A percentile compares a stretch with the other conserved stretches of the same genome.
Evolutionary conservation across 2,329 filamentous ascomycete species (phyloP).

Genomic region (Aspergillus floridensis): DNA sequence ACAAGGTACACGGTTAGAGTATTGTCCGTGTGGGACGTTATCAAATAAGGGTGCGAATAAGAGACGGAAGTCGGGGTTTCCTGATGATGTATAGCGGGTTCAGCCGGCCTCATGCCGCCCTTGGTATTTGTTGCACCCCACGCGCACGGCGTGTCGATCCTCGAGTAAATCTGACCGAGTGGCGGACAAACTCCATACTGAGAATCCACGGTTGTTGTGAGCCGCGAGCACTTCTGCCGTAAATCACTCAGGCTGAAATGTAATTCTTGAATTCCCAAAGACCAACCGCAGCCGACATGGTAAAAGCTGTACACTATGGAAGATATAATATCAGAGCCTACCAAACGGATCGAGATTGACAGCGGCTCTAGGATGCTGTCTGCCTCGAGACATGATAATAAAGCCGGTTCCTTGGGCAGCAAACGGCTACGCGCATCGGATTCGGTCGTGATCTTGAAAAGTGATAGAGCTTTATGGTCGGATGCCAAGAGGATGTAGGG

Average conservation of each 20-base stretch:
- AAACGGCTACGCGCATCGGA: slow-evolving; percentile 5
- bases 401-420: slow-evolving; percentile 37
- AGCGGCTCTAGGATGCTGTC: slow-evolving; percentile 75
- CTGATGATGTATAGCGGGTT: slow-evolving; percentile 35
- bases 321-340: slow-evolving; percentile 64
- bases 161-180: slow-evolving; percentile 9
- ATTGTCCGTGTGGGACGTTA: slow-evolving; percentile 82
- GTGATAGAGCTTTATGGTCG: slow-evolving; percentile 66
- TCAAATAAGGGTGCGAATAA: slow-evolving; percentile 79
- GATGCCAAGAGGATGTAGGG: slow-evolving; percentile 81
- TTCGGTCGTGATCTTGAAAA: slow-evolving; percentile 62
- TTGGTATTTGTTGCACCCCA: slow-evolving; percentile 25
- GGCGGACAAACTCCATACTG: slow-evolving; percentile 31
- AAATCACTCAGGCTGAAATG: slow-evolving; percentile 57
- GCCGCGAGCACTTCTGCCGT: slow-evolving; percentile 37
- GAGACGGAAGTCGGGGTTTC: slow-evolving; percentile 62
- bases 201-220: slow-evolving; percentile 41
- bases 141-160: slow-evolving; percentile 12
- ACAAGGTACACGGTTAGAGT: slow-evolving; percentile 80
- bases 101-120: slow-evolving; percentile 14
- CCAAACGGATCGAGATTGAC: slow-evolving; percentile 75
- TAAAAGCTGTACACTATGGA: slow-evolving; percentile 84
- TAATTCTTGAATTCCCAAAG: slow-evolving; percentile 86
- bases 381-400: slow-evolving; percentile 77
- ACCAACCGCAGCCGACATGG: slow-evolving; percentile 76